phyloP scores from a whole-genome alignment of 208 protist species.

The Wallacemonas sp. region DNA sequence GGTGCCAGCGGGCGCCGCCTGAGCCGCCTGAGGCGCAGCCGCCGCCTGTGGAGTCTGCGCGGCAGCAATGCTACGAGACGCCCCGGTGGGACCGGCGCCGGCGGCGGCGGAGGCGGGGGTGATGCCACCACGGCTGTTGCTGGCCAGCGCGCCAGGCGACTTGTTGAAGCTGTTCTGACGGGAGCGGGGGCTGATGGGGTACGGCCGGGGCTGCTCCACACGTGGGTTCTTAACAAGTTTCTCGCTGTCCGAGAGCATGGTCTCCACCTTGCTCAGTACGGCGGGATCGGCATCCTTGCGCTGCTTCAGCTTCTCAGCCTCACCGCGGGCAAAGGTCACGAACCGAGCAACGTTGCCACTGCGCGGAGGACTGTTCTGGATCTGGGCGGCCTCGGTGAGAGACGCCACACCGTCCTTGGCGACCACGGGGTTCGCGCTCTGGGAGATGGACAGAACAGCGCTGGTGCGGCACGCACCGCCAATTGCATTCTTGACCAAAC shows the following conservation, averaged over 20 bases:
- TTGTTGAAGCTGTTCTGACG: constrained; percentile 9
- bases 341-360: constrained; percentile 63
- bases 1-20: background rate
- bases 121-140: background rate
- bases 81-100: background rate
- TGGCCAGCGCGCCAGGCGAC: constrained; percentile 5
- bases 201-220: constrained; percentile 30
- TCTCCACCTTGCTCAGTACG: constrained; percentile 36
- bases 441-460: constrained; percentile 32
- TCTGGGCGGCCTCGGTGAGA: constrained; percentile 22
- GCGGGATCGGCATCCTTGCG: constrained; percentile 28
- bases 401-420: constrained; percentile 18
- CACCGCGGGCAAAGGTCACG: constrained; percentile 35
- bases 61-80: background rate
- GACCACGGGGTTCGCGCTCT: constrained; percentile 10
- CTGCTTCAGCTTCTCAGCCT: constrained; percentile 41
- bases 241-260: constrained; percentile 45
- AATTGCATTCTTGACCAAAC: constrained; percentile 40
- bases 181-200: constrained; percentile 27
- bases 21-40: background rate
- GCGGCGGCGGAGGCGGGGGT: background rate
- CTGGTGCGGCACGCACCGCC: constrained; percentile 50
- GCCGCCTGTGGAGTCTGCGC: background rate
- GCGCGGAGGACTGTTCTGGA: constrained; percentile 41
- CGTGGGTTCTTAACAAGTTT: constrained; percentile 44